These are phyloP conservation scores for Calonectria fujianensis DNA, from an alignment of 2,329 filamentous ascomycete genomes.

Conservation along the genomic window DNA sequence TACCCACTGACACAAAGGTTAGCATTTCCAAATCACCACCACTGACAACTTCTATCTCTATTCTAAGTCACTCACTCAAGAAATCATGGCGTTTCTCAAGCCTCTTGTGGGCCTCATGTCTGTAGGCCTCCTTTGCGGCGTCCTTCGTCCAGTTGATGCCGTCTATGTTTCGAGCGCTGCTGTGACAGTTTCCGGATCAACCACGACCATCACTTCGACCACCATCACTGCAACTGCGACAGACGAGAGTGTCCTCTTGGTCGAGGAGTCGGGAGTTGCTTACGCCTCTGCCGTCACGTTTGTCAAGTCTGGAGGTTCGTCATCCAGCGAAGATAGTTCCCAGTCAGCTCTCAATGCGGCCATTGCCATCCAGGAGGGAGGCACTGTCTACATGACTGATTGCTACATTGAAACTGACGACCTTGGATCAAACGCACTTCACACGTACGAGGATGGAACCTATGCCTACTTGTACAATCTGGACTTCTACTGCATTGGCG, in stretches of 20 bases:
- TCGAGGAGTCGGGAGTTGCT: constrained; percentile 27
- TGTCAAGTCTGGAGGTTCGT: constrained; percentile 26
- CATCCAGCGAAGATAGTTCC: constrained; percentile 17
- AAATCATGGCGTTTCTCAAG: constrained; percentile 2
- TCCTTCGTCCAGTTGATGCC: constrained; percentile 19
- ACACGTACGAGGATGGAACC: constrained; percentile 30
- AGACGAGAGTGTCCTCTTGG: constrained; percentile 30
- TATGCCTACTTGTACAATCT: constrained; percentile 34
- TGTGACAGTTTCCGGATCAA: constrained; percentile 28
- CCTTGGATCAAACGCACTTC: constrained; percentile 26
- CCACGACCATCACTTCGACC: constrained; percentile 32
- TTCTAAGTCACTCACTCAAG: not conserved
- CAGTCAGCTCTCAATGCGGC: constrained; percentile 27
- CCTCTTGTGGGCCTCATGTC: not conserved
- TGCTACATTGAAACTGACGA: constrained; percentile 33
- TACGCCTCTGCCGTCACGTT: constrained; percentile 30
- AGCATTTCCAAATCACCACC: not conserved
- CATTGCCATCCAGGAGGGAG: constrained; percentile 32
- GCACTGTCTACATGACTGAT: constrained; percentile 32
- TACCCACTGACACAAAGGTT: too few species aligned
- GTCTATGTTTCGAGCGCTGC: constrained; percentile 30
- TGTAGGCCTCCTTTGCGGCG: not conserved
- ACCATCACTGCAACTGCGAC: constrained; percentile 30
- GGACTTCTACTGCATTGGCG: constrained; percentile 28
- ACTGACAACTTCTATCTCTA: not conserved